phyloP scores from a whole-genome alignment of 345 rosid species.

The Acer negundo region DNA sequence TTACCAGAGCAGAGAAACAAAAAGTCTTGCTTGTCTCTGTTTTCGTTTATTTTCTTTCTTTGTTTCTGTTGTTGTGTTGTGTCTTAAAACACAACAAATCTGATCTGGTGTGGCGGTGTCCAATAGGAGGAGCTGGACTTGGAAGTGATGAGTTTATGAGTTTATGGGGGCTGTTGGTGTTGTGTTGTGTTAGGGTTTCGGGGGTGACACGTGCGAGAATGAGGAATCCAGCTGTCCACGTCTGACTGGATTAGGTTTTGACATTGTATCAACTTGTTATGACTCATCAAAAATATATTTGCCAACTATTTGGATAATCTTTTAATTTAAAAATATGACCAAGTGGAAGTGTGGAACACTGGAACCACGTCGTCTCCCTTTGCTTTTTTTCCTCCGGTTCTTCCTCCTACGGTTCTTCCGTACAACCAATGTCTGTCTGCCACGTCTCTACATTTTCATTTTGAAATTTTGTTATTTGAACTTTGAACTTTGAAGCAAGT shows the following conservation, averaged over 20 bases:
- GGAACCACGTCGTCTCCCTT: conserved; percentile 9
- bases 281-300: conserved; percentile 24
- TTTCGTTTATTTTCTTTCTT: neutral
- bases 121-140: conserved; percentile 38
- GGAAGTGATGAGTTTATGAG: conserved; percentile 25
- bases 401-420: neutral
- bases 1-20: neutral
- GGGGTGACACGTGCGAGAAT: conserved; percentile 61
- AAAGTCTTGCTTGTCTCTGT: neutral
- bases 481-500: no score
- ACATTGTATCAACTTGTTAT: conserved; percentile 6
- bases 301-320: conserved; percentile 28
- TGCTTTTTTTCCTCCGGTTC: neutral
- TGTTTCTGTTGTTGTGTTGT: neutral
- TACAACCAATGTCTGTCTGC: neutral
- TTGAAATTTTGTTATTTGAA: no score
- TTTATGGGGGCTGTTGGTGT: neutral
- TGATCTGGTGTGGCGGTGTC: conserved; percentile 51
- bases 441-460: neutral
- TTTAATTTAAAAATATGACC: neutral
- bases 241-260: conserved; percentile 54
- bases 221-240: conserved; percentile 69
- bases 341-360: conserved; percentile 8
- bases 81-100: conserved; percentile 9
- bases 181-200: conserved; percentile 59